Conservation (phyloP, 176 grass and related monocot species). For the Coix lacrymajobi region DNA sequence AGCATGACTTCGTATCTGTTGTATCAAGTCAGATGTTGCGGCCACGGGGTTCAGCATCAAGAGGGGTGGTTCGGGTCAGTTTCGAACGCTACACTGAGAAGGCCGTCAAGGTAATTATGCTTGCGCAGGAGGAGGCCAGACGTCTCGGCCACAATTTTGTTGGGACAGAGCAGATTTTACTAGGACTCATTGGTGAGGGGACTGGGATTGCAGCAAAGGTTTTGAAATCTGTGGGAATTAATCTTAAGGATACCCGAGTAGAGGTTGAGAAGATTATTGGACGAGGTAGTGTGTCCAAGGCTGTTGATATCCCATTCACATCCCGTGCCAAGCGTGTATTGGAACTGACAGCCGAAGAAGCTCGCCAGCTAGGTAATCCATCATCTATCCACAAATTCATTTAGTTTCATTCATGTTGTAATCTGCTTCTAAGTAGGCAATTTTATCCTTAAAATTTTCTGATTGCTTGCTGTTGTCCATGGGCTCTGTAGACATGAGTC, state of each 20-base stretch:
- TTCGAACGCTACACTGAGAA: constrained; percentile 87
- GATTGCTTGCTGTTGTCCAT: too few relatives aligned
- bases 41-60: constrained; percentile 30
- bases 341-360: constrained; percentile 84
- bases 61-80: constrained; percentile 57
- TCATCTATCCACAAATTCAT: not conserved
- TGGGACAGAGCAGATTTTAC: constrained; percentile 85
- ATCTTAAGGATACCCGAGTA: constrained; percentile 84
- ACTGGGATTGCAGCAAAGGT: constrained; percentile 92
- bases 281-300: constrained; percentile 73
- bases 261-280: constrained; percentile 96
- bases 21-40: constrained; percentile 46
- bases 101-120: constrained; percentile 96
- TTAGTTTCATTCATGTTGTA: too few relatives aligned
- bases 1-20: constrained; percentile 36
- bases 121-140: constrained; percentile 87
- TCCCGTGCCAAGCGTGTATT: constrained; percentile 90
- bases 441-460: too few relatives aligned
- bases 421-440: too few relatives aligned
- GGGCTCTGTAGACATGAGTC: too few relatives aligned
- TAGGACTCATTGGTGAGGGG: constrained; percentile 84
- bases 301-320: constrained; percentile 92
- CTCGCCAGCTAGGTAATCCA: constrained; percentile 67
- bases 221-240: constrained; percentile 87
- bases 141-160: constrained; percentile 88